Evolutionary conservation across 2,329 filamentous ascomycete genomes (phyloP).

Genomic region (Trichoderma gracile): DNA sequence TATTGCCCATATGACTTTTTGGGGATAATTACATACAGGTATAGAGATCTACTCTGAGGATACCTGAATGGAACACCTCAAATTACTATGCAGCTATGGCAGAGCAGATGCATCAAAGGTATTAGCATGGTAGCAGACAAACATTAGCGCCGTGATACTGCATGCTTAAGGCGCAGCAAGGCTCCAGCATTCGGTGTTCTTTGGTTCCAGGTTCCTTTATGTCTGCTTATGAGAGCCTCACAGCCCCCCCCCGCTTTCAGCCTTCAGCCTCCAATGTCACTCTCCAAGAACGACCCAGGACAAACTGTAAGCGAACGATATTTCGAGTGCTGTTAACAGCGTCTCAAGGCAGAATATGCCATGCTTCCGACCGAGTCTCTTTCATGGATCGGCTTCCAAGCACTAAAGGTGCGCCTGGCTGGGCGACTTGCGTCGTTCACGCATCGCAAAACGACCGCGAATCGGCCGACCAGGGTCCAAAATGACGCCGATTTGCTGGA

Average conservation of each 20-base stretch:
- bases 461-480: neutral
- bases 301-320: neutral
- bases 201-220: no score
- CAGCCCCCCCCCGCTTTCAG: constrained; percentile 1
- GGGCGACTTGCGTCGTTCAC: constrained; percentile 6
- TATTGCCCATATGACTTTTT: neutral
- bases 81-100: neutral
- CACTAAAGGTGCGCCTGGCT: constrained; percentile 14
- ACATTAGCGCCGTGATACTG: neutral
- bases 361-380: constrained; percentile 18
- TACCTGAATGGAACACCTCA: neutral
- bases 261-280: constrained; percentile 6
- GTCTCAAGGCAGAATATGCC: neutral
- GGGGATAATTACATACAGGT: neutral
- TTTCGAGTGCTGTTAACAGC: neutral
- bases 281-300: neutral
- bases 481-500: constrained; percentile 17
- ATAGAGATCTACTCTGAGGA: no score
- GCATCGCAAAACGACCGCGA: neutral
- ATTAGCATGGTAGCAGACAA: neutral
- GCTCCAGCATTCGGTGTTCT: neutral
- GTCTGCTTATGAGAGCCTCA: neutral
- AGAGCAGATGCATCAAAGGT: neutral
- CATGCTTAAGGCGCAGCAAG: neutral
- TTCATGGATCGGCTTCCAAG: constrained; percentile 19